phyloP scores from a whole-genome alignment of 164 flowering plant genomes.

The Chimonanthus praecox region DNA sequence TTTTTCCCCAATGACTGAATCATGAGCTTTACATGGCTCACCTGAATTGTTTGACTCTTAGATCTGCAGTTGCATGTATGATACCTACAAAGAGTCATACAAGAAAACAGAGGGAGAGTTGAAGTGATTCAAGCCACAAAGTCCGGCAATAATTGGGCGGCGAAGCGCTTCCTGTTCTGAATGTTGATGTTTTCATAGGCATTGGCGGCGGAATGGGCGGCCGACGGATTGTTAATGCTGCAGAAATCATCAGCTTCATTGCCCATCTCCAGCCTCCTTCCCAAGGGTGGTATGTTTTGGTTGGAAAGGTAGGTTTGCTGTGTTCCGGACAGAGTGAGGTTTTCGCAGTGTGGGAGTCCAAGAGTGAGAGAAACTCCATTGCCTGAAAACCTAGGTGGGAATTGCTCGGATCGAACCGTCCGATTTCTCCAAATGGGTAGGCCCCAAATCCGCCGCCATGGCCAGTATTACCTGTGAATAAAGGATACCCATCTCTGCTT shows the following conservation, averaged over 20 bases:
- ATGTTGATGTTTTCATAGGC: slow-evolving; percentile 54
- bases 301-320: slow-evolving; percentile 58
- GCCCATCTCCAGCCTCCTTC: slow-evolving; percentile 50
- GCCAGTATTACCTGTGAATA: slow-evolving; percentile 36
- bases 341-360: slow-evolving; percentile 80
- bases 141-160: slow-evolving; percentile 73
- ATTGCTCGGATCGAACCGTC: slow-evolving; percentile 59
- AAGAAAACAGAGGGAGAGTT: not conserved
- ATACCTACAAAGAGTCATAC: not conserved
- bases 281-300: slow-evolving; percentile 56
- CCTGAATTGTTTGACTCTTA: not conserved
- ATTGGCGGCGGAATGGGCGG: slow-evolving; percentile 33
- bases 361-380: slow-evolving; percentile 83
- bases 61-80: not conserved
- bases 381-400: slow-evolving; percentile 55
- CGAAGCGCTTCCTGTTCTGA: slow-evolving; percentile 69
- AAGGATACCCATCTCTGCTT: slow-evolving; percentile 48
- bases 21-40: not conserved
- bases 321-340: slow-evolving; percentile 51
- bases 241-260: slow-evolving; percentile 43
- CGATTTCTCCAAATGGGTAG: slow-evolving; percentile 62
- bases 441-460: slow-evolving; percentile 60
- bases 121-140: slow-evolving; percentile 51
- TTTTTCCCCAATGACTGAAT: not conserved
- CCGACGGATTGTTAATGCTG: slow-evolving; percentile 36